phyloP scores from a whole-genome alignment of 371 early-diverging fungal species.

The Syncephalastrum monosporum region DNA sequence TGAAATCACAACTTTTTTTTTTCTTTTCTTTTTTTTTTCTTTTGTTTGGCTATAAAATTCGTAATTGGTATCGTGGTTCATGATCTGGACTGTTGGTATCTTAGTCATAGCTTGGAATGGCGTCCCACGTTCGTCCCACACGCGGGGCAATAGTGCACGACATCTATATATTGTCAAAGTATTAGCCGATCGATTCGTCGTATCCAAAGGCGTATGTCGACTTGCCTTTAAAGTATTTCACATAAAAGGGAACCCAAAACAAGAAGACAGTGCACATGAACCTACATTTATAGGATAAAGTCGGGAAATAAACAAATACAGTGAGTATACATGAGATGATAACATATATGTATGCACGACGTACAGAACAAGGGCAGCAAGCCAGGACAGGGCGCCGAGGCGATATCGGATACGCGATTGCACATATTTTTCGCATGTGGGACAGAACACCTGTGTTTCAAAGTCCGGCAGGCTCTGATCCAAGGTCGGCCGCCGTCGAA shows the following conservation, averaged over 20 bases:
- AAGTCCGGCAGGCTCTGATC: slow-evolving; percentile 33
- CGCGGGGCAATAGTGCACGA: slow-evolving; percentile 41
- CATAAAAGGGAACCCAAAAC: slow-evolving; percentile 45
- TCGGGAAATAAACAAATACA: slow-evolving; percentile 4
- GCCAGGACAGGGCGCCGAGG: slow-evolving; percentile 34
- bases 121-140: slow-evolving; percentile 33
- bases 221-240: slow-evolving; percentile 49
- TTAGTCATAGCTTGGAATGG: slow-evolving; percentile 18
- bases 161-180: slow-evolving; percentile 19
- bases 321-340: not conserved
- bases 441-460: slow-evolving; percentile 38
- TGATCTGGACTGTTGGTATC: not conserved
- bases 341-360: slow-evolving; percentile 3
- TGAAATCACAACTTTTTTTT: no score
- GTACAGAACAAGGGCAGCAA: slow-evolving; percentile 34
- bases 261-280: slow-evolving; percentile 36
- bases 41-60: not conserved
- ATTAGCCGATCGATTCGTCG: not conserved
- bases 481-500: slow-evolving; percentile 7
- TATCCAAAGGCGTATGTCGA: not conserved
- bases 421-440: slow-evolving; percentile 32
- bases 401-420: slow-evolving; percentile 39
- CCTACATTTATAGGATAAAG: slow-evolving; percentile 11
- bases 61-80: not conserved
- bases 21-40: slow-evolving; percentile 1